Percentiles rank a stretch among this genome's conserved stretches.
Evolutionary conservation across 352 stramenopile species (phyloP).

Genomic region (Globisporangium perplexum): DNA sequence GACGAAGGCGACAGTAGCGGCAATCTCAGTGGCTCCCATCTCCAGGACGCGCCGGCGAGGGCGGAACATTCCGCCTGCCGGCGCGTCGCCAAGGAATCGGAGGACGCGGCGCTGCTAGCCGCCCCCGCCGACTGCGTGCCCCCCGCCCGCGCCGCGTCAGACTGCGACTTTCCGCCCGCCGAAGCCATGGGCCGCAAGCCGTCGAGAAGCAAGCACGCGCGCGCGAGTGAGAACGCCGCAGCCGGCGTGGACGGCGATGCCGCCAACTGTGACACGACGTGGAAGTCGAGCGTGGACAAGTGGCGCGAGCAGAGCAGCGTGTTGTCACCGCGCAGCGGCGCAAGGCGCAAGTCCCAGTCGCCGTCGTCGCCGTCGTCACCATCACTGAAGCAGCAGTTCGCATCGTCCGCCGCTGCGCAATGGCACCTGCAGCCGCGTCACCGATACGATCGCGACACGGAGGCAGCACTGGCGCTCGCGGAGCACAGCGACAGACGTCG

Average conservation of each 20-base stretch:
- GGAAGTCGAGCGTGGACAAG: slow-evolving; percentile 39
- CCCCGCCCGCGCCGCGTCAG: background rate
- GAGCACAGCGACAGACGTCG: slow-evolving; percentile 1
- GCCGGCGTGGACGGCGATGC: background rate
- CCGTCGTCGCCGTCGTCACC: background rate
- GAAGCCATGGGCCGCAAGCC: slow-evolving; percentile 14
- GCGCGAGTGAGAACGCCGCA: slow-evolving; percentile 3
- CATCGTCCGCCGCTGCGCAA: background rate
- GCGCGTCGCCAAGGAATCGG: slow-evolving; percentile 1
- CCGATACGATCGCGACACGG: slow-evolving; percentile 14
- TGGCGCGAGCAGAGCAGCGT: slow-evolving; percentile 22
- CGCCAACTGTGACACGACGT: slow-evolving; percentile 19
- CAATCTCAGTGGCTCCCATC: slow-evolving; percentile 13
- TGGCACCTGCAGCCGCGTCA: slow-evolving; percentile 11
- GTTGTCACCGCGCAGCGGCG: slow-evolving; percentile 26
- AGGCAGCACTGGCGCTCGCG: background rate
- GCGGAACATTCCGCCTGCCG: background rate
- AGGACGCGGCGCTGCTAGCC: background rate
- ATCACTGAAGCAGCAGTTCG: background rate
- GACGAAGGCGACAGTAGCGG: slow-evolving; percentile 15
- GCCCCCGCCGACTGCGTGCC: background rate
- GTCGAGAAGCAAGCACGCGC: slow-evolving; percentile 12
- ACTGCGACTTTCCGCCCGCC: slow-evolving; percentile 10
- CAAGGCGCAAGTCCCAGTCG: slow-evolving; percentile 12
- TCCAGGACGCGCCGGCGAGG: slow-evolving; percentile 4